phyloP scores from a whole-genome alignment of 441 rosid species.

The Populus hybrid region DNA sequence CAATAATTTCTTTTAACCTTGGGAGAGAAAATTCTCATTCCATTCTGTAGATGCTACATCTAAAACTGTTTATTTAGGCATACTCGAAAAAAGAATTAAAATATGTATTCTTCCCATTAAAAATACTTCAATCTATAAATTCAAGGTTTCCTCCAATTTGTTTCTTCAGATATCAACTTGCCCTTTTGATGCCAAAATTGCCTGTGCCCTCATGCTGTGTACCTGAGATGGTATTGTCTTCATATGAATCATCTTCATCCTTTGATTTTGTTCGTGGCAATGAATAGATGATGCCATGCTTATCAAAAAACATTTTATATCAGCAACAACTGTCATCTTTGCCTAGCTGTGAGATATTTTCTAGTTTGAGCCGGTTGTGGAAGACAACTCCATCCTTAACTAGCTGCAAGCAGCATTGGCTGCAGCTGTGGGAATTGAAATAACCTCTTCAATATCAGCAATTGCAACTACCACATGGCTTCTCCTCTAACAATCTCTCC shows the following conservation, averaged over 20 bases:
- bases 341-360: neutral
- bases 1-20: slow-evolving; percentile 1
- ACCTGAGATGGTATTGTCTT: neutral
- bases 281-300: neutral
- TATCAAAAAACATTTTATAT: neutral
- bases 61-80: neutral
- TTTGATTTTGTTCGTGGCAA: neutral
- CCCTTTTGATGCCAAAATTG: neutral
- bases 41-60: neutral
- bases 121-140: neutral
- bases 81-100: too few species aligned
- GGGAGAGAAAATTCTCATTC: neutral
- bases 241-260: neutral
- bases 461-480: neutral
- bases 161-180: neutral
- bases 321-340: neutral
- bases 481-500: too few species aligned
- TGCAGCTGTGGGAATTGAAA: neutral
- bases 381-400: neutral
- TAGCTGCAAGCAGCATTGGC: neutral
- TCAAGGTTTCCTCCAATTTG: neutral
- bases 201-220: neutral
- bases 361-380: neutral
- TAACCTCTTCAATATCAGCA: neutral
- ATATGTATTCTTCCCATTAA: neutral